Percentiles rank a stretch among this genome's conserved stretches.
phyloP scores from a whole-genome alignment of 306 rosid genomes.

The Sphenostylis stenocarpa region DNA sequence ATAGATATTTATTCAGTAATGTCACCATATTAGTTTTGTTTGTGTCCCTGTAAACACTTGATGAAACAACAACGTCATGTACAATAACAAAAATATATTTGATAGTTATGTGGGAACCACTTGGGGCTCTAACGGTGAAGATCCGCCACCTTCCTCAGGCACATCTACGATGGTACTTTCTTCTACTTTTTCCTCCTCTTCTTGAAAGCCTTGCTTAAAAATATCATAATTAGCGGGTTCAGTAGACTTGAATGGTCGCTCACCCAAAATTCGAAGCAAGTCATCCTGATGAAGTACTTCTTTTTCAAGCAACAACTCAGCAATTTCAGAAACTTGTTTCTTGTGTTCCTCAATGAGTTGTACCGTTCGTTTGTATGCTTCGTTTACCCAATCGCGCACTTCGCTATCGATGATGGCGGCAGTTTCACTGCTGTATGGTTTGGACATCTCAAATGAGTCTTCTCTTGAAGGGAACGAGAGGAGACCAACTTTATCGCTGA shows the following conservation, averaged over 20 bases:
- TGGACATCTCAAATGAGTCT: constrained; percentile 60
- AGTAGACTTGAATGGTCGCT: constrained; percentile 61
- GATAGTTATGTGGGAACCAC: constrained; percentile 63
- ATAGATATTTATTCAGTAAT: constrained; percentile 17
- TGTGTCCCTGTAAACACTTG: constrained; percentile 26
- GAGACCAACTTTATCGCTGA: constrained; percentile 92
- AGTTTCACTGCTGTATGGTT: constrained; percentile 90
- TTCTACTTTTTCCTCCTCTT: constrained; percentile 43
- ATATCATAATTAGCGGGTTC: constrained; percentile 69
- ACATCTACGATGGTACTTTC: constrained; percentile 36
- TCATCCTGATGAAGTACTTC: constrained; percentile 97
- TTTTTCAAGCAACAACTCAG: constrained; percentile 89
- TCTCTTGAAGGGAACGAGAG: constrained; percentile 86
- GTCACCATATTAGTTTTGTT: constrained; percentile 27
- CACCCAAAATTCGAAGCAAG: constrained; percentile 63
- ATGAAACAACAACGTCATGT: constrained; percentile 45
- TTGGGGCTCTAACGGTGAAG: constrained; percentile 71
- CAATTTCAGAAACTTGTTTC: constrained; percentile 71
- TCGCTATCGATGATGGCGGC: constrained; percentile 76
- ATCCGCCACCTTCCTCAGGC: constrained; percentile 56
- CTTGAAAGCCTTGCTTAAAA: constrained; percentile 71
- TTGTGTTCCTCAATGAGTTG: constrained; percentile 71
- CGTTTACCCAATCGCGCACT: constrained; percentile 83
- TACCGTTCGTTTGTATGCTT: constrained; percentile 68
- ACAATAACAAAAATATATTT: constrained; percentile 36